Conservation (phyloP, 2,329 filamentous ascomycete species). For the Cordyceps farinosa region DNA sequence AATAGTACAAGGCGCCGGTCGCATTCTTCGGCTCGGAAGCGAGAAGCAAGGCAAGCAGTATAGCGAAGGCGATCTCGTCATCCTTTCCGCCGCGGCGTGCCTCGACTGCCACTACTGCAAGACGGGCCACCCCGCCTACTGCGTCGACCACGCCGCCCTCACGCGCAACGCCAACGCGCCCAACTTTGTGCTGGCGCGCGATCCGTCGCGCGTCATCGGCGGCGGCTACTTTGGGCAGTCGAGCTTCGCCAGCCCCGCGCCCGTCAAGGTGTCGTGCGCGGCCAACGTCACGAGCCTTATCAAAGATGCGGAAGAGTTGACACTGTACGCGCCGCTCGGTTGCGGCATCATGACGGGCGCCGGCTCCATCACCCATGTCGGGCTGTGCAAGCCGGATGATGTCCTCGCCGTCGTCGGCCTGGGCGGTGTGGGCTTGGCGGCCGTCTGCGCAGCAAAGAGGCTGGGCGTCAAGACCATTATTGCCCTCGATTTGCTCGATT, state of each 20-base stretch:
- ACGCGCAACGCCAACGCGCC: background rate
- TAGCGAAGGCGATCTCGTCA: conserved; percentile 1
- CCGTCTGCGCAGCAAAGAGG: background rate
- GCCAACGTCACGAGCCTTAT: conserved; percentile 5
- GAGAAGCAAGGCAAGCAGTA: background rate
- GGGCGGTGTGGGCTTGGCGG: conserved; percentile 6
- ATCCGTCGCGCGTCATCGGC: conserved; percentile 6
- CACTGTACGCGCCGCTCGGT: conserved; percentile 5
- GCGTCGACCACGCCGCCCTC: conserved; percentile 5
- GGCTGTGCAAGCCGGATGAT: background rate
- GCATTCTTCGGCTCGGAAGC: background rate
- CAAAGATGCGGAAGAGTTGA: conserved; percentile 1
- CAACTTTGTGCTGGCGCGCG: conserved; percentile 10
- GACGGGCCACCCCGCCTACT: background rate
- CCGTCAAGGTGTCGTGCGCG: conserved; percentile 8
- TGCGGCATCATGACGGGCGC: conserved; percentile 15
- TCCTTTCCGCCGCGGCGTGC: conserved; percentile 7
- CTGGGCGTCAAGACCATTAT: conserved; percentile 10
- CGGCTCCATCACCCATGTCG: conserved; percentile 11
- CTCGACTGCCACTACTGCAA: conserved; percentile 3
- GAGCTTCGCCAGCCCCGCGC: conserved; percentile 4
- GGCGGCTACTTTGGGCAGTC: conserved; percentile 15
- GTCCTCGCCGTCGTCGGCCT: conserved; percentile 9
- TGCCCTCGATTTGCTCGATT: conserved; percentile 3
- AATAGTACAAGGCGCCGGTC: background rate